phyloP scores from a whole-genome alignment of 805 yeast species.

The Candida sanyiensis region DNA sequence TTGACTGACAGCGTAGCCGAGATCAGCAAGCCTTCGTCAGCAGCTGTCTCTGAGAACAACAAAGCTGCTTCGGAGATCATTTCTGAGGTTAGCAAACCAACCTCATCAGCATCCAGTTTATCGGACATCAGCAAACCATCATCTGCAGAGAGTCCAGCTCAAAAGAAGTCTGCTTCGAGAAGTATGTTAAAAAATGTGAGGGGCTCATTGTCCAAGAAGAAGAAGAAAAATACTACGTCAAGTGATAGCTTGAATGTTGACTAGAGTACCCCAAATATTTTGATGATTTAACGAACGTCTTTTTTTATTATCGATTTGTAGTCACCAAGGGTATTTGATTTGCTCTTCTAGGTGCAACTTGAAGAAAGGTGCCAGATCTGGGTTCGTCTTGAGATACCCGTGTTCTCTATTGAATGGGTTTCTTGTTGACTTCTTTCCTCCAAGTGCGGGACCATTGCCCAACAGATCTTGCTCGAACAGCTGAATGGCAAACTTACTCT shows the following conservation, averaged over 20 bases:
- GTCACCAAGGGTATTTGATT: constrained; percentile 1
- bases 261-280: too few species aligned
- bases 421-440: constrained; percentile 44
- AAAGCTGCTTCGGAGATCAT: too few species aligned
- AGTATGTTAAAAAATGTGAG: neutral
- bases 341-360: neutral
- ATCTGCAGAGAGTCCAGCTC: too few species aligned
- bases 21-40: neutral
- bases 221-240: neutral
- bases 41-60: neutral
- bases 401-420: constrained; percentile 50
- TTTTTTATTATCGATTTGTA: too few species aligned
- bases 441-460: constrained; percentile 43
- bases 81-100: neutral
- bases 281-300: too few species aligned
- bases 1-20: constrained; percentile 3
- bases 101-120: neutral
- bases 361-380: constrained; percentile 14
- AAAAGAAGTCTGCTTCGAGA: neutral
- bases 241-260: neutral
- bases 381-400: constrained; percentile 28
- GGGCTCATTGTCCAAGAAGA: neutral
- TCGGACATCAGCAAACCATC: too few species aligned
- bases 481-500: constrained; percentile 47
- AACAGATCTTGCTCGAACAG: constrained; percentile 51